Evolutionary conservation across 139 green algal species (phyloP), one percentile per base, ranked within the genome.

Genomic region (Micractinium sp.): DNA sequence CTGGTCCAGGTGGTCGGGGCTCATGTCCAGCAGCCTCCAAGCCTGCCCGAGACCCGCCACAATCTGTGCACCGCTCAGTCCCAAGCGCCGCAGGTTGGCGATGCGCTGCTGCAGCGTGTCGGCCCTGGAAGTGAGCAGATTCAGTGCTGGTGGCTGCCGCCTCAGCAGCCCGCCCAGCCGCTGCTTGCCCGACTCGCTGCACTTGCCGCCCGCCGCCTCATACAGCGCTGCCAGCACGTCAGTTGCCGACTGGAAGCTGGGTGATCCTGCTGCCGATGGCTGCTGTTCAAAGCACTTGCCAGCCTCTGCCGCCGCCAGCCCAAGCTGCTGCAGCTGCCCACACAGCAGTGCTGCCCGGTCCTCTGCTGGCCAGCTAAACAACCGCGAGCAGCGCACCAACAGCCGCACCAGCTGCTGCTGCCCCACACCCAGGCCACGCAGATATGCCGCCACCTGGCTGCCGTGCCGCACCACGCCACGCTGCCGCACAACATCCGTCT

Each of bases 281-380:
- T 66, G 63, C 63, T 56, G 35, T 27, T 79, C 82, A 78, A 87
- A 78, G 61, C 82, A 87, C 14, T 38, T 22, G 2, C 36, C 82
- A 13, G 82, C 82, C 82, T 78, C 23, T 15, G 23, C 25, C 1
- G 36, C 82, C 23, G 82, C 39, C 38, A 77, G 63, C 23, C 82
- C 82, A 61, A 87, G 82, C 35, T 18, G 13, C 63, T 35, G 39
- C 82, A 87, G 82, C 82, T 87, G 63, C 31, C 82, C 61, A 66
- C 78, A 63, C 82, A 87, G 82, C 82, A 87, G 23, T 7, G 19
- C 82, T 18, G 63, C 63, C 12, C 82, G 82, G 61, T 87, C 35
- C 82, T 78, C 61, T 27, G 20, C 63, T 20, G 63, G 63, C 82
- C 82, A 63, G 61, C 63, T 87, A 61, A 87, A 87, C 35, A 87